phyloP scores from a whole-genome alignment of 2,329 filamentous ascomycete species.

The Dactylellina parvicollis region DNA sequence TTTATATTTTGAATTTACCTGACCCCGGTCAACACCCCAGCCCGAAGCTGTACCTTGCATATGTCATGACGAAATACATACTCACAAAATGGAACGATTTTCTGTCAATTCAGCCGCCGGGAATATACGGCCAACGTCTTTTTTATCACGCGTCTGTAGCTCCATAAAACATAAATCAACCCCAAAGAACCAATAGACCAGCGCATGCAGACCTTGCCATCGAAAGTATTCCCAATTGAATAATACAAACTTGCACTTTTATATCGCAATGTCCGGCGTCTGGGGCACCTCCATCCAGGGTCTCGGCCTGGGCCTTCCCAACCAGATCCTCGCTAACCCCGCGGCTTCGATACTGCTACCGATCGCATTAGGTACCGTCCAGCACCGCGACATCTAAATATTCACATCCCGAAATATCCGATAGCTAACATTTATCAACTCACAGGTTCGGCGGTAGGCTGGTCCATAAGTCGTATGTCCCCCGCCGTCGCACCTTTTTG shows the following conservation, averaged over 20 bases:
- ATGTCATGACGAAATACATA: conserved; percentile 51
- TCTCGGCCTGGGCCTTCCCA: conserved; percentile 66
- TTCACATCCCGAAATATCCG: not conserved
- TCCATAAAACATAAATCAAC: not conserved
- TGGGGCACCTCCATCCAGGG: conserved; percentile 26
- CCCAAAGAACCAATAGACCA: not conserved
- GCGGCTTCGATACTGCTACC: conserved; percentile 80
- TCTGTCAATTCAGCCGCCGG: conserved; percentile 24
- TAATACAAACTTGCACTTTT: not conserved
- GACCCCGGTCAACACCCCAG: not conserved
- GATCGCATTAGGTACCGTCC: conserved; percentile 72
- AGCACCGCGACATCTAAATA: conserved; percentile 74
- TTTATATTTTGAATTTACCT: too few relatives aligned
- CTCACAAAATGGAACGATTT: conserved; percentile 10
- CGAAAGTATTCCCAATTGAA: not conserved
- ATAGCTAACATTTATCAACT: conserved; percentile 66
- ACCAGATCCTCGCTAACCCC: conserved; percentile 75
- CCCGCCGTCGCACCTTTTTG: conserved; percentile 11
- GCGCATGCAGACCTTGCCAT: not conserved
- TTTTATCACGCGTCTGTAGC: not conserved
- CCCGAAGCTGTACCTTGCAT: conserved; percentile 32
- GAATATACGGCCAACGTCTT: not conserved
- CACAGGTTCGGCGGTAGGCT: conserved; percentile 31
- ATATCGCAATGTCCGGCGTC: conserved; percentile 12
- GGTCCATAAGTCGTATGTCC: conserved; percentile 46